A percentile compares a stretch with the other conserved stretches of the same genome.
phyloP scores from a whole-genome alignment of 2,329 filamentous ascomycete genomes.

The Penicillium psychrosexuale region DNA sequence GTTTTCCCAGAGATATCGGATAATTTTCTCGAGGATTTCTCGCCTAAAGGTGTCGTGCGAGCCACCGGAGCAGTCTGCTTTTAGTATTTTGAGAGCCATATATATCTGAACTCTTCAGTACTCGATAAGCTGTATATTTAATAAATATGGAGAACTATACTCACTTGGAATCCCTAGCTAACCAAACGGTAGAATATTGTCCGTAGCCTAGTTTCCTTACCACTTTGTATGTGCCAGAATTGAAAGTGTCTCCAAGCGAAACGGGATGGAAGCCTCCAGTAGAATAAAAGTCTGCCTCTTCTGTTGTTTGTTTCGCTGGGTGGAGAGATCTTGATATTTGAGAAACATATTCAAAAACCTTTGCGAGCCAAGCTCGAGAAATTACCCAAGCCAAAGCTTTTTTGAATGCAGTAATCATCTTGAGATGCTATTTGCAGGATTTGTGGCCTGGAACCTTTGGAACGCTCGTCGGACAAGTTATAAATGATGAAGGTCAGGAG shows the following conservation, averaged over 20 bases:
- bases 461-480: no score
- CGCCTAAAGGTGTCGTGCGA: neutral
- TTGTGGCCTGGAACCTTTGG: no score
- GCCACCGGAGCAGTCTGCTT: neutral
- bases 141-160: constrained; percentile 26
- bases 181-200: constrained; percentile 87
- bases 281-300: neutral
- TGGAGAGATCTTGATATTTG: neutral
- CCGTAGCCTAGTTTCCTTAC: constrained; percentile 89
- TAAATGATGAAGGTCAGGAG: no score
- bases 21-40: neutral
- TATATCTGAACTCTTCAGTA: neutral
- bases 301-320: neutral
- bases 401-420: no score
- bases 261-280: neutral
- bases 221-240: constrained; percentile 71
- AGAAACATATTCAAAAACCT: no score
- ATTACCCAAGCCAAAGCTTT: no score
- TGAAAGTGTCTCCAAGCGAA: constrained; percentile 67
- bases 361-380: no score
- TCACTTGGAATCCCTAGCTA: constrained; percentile 40
- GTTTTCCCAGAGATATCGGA: neutral
- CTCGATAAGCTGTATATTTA: neutral
- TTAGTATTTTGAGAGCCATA: neutral
- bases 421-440: no score